phyloP scores from a whole-genome alignment of 2,329 filamentous ascomycete species.

The Ambrosiella xylebori region DNA sequence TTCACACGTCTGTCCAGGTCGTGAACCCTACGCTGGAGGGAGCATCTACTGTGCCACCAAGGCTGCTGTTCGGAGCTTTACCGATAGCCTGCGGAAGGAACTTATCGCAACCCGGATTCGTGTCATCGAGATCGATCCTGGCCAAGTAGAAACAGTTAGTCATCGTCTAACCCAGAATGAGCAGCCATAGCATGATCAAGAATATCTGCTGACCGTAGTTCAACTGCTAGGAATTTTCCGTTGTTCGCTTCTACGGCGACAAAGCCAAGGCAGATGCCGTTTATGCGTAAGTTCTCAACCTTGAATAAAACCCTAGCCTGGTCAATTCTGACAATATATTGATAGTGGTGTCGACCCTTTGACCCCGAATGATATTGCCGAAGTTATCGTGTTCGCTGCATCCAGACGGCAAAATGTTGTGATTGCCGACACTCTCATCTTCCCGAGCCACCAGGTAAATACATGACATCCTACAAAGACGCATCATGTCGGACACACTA shows the following conservation, averaged over 20 bases:
- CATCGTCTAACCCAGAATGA: background rate
- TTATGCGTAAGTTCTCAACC: constrained; percentile 48
- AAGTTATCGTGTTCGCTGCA: constrained; percentile 73
- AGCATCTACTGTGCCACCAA: constrained; percentile 90
- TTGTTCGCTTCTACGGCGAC: constrained; percentile 78
- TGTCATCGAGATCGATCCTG: constrained; percentile 77
- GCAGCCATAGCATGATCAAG: background rate
- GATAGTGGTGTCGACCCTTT: constrained; percentile 58
- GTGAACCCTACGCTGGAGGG: constrained; percentile 70
- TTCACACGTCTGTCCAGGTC: constrained; percentile 24
- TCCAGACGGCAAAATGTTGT: constrained; percentile 80
- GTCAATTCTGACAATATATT: background rate
- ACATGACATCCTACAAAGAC: constrained; percentile 8
- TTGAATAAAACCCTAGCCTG: background rate
- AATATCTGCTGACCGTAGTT: no score
- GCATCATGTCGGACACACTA: background rate
- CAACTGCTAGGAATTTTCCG: constrained; percentile 53
- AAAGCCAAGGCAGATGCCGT: constrained; percentile 79
- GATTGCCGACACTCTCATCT: constrained; percentile 71
- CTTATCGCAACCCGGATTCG: constrained; percentile 64
- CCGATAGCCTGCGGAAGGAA: constrained; percentile 67
- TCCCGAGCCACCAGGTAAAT: constrained; percentile 69
- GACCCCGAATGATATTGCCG: constrained; percentile 79
- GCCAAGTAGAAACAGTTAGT: constrained; percentile 71
- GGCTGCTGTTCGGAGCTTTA: constrained; percentile 72